Percentiles rank a stretch among this genome's conserved stretches.
Conservation (phyloP, 140 eudicot genomes). For the Ambrosia hybrid region DNA sequence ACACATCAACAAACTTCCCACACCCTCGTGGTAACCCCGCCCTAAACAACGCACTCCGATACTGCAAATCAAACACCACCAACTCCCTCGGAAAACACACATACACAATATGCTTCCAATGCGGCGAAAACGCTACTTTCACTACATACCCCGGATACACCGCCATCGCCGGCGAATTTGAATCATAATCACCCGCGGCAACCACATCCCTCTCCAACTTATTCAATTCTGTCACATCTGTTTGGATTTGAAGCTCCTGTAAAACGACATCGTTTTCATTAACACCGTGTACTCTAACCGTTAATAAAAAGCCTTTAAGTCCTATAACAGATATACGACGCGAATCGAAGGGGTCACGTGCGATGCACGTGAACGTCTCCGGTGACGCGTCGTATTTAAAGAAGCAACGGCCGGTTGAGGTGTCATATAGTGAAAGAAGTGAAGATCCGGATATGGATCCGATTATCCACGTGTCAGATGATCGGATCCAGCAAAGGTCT, state of each 20-base stretch:
- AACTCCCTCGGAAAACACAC: constrained; percentile 86
- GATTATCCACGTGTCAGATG: constrained; percentile 65
- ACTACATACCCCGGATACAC: constrained; percentile 55
- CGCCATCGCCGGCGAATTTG: constrained; percentile 51
- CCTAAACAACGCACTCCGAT: constrained; percentile 52
- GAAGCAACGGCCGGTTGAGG: constrained; percentile 73
- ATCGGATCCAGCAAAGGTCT: constrained; percentile 80
- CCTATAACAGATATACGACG: constrained; percentile 67
- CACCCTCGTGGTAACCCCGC: constrained; percentile 68
- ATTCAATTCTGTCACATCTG: constrained; percentile 62
- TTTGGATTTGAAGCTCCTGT: constrained; percentile 54
- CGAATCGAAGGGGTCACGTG: constrained; percentile 86
- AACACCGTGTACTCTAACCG: constrained; percentile 55
- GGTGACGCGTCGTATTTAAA: constrained; percentile 81
- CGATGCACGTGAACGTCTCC: constrained; percentile 65
- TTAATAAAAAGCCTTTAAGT: constrained; percentile 62
- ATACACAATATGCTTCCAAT: constrained; percentile 76
- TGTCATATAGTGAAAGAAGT: constrained; percentile 57
- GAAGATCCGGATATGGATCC: constrained; percentile 70
- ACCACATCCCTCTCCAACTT: constrained; percentile 65
- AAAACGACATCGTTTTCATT: constrained; percentile 62
- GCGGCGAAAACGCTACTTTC: constrained; percentile 74
- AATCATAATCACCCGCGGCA: constrained; percentile 7
- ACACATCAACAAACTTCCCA: constrained; percentile 80
- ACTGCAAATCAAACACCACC: constrained; percentile 82